A percentile compares a stretch with the other conserved stretches of the same genome.
Evolutionary conservation across 495 filamentous ascomycete species (phyloP).

Genomic region (Schizothecium vesticola): DNA sequence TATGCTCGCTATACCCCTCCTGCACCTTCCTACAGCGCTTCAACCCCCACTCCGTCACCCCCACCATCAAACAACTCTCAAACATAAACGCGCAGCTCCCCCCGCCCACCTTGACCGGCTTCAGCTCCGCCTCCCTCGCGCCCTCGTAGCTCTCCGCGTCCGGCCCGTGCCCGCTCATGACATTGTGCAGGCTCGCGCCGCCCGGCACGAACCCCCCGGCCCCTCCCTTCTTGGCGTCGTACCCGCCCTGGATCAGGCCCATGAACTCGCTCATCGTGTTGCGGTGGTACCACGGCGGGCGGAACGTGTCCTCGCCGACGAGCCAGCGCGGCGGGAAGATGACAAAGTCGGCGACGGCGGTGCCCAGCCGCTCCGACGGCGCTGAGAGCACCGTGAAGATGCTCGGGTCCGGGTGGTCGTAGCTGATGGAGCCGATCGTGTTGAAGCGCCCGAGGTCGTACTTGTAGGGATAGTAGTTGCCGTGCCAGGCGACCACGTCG

Average conservation of each 20-base stretch:
- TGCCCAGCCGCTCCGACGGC: conserved; percentile 56
- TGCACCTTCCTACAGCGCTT: conserved; percentile 81
- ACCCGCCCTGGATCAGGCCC: conserved; percentile 65
- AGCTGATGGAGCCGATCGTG: conserved; percentile 66
- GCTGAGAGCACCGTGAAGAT: conserved; percentile 80
- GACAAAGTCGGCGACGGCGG: conserved; percentile 75
- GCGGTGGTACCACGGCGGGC: conserved; percentile 78
- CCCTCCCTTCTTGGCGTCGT: conserved; percentile 47
- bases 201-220: conserved; percentile 54
- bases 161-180: conserved; percentile 56
- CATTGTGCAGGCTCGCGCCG: conserved; percentile 53
- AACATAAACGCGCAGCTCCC: conserved; percentile 64
- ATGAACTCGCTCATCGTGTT: conserved; percentile 86
- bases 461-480: conserved; percentile 77
- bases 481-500: conserved; percentile 81
- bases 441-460: conserved; percentile 81
- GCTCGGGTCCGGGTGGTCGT: conserved; percentile 76
- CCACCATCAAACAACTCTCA: conserved; percentile 74
- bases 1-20: conserved; percentile 74
- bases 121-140: conserved; percentile 50
- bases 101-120: conserved; percentile 49
- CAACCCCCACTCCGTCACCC: conserved; percentile 87
- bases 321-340: conserved; percentile 81
- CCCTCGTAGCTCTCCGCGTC: conserved; percentile 62
- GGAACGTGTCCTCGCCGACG: conserved; percentile 71